A percentile compares a stretch with the other conserved stretches of the same genome.
Evolutionary conservation across 1,284 basidiomycete genomes (phyloP).

Genomic region (Ustilago loliicola): DNA sequence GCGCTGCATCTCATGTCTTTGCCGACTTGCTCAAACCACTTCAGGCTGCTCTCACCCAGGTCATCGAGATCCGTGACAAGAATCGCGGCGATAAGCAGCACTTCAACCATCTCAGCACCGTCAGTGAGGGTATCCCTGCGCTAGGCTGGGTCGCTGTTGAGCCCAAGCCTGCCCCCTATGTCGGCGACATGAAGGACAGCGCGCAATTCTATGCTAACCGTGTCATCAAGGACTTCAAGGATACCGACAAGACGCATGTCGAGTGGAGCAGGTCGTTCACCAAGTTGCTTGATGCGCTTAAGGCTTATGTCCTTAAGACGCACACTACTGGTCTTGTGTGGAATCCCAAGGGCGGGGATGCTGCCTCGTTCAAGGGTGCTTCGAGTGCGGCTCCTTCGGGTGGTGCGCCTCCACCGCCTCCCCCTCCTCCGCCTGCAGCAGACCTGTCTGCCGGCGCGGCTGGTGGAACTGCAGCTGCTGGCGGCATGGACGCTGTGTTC

Average conservation of each 20-base stretch:
- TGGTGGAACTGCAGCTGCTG: slow-evolving; percentile 71
- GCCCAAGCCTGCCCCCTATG: slow-evolving; percentile 84
- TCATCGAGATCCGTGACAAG: slow-evolving; percentile 84
- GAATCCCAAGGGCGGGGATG: slow-evolving; percentile 77
- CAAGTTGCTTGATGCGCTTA: slow-evolving; percentile 81
- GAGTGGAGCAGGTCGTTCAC: slow-evolving; percentile 88
- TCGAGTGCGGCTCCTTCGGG: slow-evolving; percentile 74
- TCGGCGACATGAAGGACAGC: slow-evolving; percentile 89
- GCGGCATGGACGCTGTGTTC: slow-evolving; percentile 88
- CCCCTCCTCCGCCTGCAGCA: slow-evolving; percentile 72
- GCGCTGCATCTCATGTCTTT: slow-evolving; percentile 76
- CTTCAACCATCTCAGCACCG: slow-evolving; percentile 82
- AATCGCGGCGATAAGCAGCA: slow-evolving; percentile 85
- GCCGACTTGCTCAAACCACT: slow-evolving; percentile 80
- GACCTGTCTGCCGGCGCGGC: slow-evolving; percentile 66
- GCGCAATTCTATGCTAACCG: slow-evolving; percentile 91
- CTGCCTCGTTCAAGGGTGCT: slow-evolving; percentile 43
- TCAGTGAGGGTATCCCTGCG: slow-evolving; percentile 86
- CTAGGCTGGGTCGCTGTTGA: slow-evolving; percentile 91
- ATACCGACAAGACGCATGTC: slow-evolving; percentile 83
- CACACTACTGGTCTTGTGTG: slow-evolving; percentile 90
- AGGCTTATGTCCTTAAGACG: slow-evolving; percentile 86
- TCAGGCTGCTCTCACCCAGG: slow-evolving; percentile 80
- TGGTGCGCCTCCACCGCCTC: slow-evolving; percentile 73
- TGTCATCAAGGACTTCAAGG: slow-evolving; percentile 92